Base-by-base conservation (phyloP, 108 stramenopile genomes). In the Asterionellopsis glacialis region DNA sequence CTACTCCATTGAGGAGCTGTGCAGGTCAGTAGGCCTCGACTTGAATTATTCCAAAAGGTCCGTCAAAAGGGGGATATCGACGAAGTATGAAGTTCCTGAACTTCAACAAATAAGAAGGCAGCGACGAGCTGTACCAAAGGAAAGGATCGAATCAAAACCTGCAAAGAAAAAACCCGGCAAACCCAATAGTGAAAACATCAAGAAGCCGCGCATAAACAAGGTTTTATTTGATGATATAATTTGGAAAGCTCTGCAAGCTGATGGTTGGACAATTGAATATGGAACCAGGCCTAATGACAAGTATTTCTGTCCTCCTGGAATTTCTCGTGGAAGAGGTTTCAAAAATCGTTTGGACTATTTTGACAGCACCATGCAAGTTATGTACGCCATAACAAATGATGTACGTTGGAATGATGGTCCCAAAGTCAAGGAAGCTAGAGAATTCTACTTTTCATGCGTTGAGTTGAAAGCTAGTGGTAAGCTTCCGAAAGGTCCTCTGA, bases 301-400 rank as follows among this genome's bases (percentile, higher is more conserved):
- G 41, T 73, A 73, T 50, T 49, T 53, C n/a, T n/a, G 61, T 16
- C 76, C 77, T 11, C 77, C 72, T 15, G 77, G 77, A 33, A 69
- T 74, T 11, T n/a, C n/a, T 0, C 47, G 77, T 57, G 68, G 68
- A 11, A 15, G 15, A 19, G 76, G 76, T 38, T 67, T 70, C 61
- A 54, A 51, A 40, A 54, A 33, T 15, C 68, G 77, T 3, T 22
- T 54, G 4, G 72, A 78, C 33, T 78, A 70, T 57, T 78, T 73
- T 57, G 77, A 78, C 26, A 61, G 59, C 25, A 26, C 41, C 3
- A 25, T 13, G 18, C 67, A 51, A 18, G 63, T 77, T 13, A 12
- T 68, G 11, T 16, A 59, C 9, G 60, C 24, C 50, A 22, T 78
- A 21, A 38, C 51, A 39, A 58, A 40, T n/a, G 50, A 74, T 70